Conservation (phyloP, 305 asterid species). For the Plantago rigida region DNA sequence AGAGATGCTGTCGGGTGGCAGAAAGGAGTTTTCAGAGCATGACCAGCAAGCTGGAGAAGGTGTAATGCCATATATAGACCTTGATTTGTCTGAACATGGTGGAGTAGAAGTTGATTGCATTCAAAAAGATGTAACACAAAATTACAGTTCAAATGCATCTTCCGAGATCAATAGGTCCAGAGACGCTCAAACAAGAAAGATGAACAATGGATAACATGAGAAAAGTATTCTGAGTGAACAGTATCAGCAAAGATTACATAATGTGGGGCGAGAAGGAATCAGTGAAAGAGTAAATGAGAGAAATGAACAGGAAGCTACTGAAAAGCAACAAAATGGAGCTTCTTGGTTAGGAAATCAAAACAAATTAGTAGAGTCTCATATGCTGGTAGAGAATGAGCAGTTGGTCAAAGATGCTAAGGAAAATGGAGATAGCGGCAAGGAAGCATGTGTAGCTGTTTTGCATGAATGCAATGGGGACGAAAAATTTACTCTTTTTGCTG, state of each 20-base stretch:
- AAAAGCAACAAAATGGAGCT: constrained; percentile 29
- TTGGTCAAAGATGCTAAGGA: constrained; percentile 21
- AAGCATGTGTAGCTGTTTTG: constrained; percentile 27
- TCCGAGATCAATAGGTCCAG: constrained; percentile 20
- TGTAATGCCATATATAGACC: constrained; percentile 22
- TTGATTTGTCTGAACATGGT: constrained; percentile 23
- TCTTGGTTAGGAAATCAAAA: constrained; percentile 28
- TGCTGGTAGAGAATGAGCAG: constrained; percentile 26
- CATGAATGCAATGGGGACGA: constrained; percentile 29
- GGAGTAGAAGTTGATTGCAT: constrained; percentile 23
- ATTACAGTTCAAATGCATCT: constrained; percentile 16
- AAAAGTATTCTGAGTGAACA: constrained; percentile 31
- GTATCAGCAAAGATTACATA: constrained; percentile 30
- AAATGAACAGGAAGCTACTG: constrained; percentile 32
- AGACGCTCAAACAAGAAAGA: constrained; percentile 23
- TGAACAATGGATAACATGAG: constrained; percentile 24
- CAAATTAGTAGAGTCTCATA: constrained; percentile 26
- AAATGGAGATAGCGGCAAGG: constrained; percentile 29
- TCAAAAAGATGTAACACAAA: constrained; percentile 27
- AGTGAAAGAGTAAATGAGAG: constrained; percentile 26
- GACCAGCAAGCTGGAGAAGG: constrained; percentile 25
- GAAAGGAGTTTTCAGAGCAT: constrained; percentile 20
- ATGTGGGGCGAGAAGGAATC: constrained; percentile 29
- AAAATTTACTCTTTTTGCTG: constrained; percentile 21
- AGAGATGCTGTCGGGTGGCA: constrained; percentile 22